Evolutionary conservation across 495 filamentous ascomycete species (phyloP).

Genomic region (Ramalina intermedia): DNA sequence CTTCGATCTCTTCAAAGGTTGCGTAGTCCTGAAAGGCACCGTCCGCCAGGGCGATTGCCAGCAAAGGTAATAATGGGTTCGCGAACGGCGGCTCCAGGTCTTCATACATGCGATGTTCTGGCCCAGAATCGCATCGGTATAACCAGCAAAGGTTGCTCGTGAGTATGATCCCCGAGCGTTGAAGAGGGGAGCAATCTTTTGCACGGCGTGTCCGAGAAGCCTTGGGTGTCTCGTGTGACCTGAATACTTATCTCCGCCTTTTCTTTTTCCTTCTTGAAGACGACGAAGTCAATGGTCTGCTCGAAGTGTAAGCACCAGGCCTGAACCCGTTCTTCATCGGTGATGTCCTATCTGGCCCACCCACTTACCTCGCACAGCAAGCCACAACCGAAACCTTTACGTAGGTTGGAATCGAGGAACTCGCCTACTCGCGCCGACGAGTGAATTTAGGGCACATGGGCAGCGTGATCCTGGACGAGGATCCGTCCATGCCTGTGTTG

Average conservation of each 20-base stretch:
- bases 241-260: conserved; percentile 3
- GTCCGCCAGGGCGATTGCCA: no score
- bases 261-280: conserved; percentile 13
- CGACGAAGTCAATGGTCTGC: conserved; percentile 4
- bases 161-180: conserved; percentile 3
- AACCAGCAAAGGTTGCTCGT: conserved; percentile 2
- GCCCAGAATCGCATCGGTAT: conserved; percentile 10
- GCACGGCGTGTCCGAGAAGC: conserved; percentile 6
- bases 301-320: conserved; percentile 2
- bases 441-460: conserved; percentile 9
- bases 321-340: conserved; percentile 1
- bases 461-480: conserved; percentile 6
- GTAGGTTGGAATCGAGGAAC: conserved; percentile 9
- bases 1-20: conserved; percentile 12
- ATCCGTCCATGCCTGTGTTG: conserved; percentile 5
- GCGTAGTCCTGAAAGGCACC: conserved; percentile 10
- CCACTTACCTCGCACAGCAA: conserved; percentile 10
- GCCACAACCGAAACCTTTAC: conserved; percentile 9
- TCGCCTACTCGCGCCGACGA: conserved; percentile 7
- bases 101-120: conserved; percentile 1
- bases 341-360: background rate
- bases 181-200: conserved; percentile 8
- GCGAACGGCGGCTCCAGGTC: no score
- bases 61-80: no score
- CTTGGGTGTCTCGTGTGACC: conserved; percentile 7